phyloP scores from a whole-genome alignment of 2,329 filamentous ascomycete genomes.

The Trichophyton simii region DNA sequence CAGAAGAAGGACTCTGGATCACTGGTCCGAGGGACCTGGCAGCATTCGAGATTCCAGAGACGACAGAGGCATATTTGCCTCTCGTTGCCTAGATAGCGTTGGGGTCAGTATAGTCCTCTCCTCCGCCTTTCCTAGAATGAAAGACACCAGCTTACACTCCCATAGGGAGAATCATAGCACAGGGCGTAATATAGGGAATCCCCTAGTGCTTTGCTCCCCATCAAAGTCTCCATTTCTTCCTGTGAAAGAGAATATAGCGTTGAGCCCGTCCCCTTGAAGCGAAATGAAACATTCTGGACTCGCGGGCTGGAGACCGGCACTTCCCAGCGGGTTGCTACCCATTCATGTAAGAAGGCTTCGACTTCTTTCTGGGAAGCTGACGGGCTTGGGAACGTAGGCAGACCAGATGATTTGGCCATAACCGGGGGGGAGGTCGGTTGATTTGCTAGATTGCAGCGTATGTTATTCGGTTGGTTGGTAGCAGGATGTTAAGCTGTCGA shows the following conservation, averaged over 20 bases:
- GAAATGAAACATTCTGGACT: not conserved
- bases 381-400: not conserved
- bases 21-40: not conserved
- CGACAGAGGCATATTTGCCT: constrained; percentile 1
- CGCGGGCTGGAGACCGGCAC: not conserved
- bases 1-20: not conserved
- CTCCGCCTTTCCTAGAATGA: too few relatives aligned
- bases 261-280: not conserved
- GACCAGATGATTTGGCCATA: not conserved
- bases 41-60: not conserved
- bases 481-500: not conserved
- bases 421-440: not conserved
- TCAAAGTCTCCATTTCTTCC: not conserved
- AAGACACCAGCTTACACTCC: not conserved
- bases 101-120: too few relatives aligned
- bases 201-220: not conserved
- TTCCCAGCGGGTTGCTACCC: not conserved
- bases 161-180: not conserved
- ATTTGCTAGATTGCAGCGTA: not conserved
- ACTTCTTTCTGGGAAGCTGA: not conserved
- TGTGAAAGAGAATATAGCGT: not conserved
- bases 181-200: not conserved
- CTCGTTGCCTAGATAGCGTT: not conserved
- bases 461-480: not conserved
- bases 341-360: not conserved